These are phyloP conservation scores for Ajuga chamaepitys DNA, from an alignment of 257 asterid species.

Conservation along the genomic window DNA sequence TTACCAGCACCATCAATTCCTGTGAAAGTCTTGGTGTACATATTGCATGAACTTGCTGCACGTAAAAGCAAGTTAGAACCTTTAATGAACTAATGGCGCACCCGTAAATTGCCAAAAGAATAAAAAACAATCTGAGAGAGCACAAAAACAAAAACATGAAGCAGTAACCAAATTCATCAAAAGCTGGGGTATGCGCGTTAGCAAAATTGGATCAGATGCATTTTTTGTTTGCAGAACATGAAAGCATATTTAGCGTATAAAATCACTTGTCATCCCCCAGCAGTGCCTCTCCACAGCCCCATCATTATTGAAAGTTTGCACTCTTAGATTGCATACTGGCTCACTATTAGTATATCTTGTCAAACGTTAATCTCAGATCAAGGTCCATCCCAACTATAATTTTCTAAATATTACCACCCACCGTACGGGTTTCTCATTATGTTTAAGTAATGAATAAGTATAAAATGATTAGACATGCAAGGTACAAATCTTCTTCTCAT, in stretches of 20 bases:
- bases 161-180: neutral
- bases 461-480: neutral
- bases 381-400: neutral
- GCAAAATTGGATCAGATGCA: neutral
- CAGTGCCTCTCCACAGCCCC: neutral
- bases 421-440: neutral
- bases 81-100: neutral
- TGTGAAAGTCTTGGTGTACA: constrained; percentile 72
- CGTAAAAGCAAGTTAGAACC: constrained; percentile 17
- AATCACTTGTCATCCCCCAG: neutral
- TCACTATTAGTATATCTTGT: neutral
- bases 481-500: neutral
- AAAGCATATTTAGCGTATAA: neutral
- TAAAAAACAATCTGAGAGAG: neutral
- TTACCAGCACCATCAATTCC: constrained; percentile 90
- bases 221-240: neutral
- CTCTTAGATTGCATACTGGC: neutral
- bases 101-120: neutral
- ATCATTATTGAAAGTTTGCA: neutral
- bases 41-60: constrained; percentile 89
- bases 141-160: neutral
- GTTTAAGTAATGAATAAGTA: neutral
- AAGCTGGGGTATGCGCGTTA: neutral
- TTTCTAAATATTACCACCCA: neutral
- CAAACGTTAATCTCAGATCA: neutral